Evolutionary conservation across 2,329 filamentous ascomycete genomes (phyloP).

Genomic region (Lecanicillium sp.): DNA sequence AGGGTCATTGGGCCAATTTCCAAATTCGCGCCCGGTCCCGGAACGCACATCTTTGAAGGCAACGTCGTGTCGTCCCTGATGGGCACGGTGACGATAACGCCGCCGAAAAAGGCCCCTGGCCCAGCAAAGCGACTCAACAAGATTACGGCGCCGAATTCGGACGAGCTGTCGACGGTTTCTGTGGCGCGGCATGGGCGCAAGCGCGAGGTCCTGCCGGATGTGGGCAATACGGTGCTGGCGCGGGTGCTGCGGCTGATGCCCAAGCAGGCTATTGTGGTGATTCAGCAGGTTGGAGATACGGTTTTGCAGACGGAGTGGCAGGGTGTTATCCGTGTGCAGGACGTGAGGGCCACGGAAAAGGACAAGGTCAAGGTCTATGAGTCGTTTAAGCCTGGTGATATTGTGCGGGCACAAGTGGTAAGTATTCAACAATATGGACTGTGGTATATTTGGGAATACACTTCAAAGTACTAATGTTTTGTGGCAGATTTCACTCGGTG

Average conservation of each 20-base stretch:
- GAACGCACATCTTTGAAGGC: conserved; percentile 72
- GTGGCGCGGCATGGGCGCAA: conserved; percentile 42
- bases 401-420: conserved; percentile 78
- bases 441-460: too few relatives aligned
- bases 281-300: conserved; percentile 69
- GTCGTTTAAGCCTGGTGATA: conserved; percentile 85
- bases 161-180: conserved; percentile 44
- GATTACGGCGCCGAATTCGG: conserved; percentile 37
- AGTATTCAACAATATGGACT: too few relatives aligned
- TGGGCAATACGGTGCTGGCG: conserved; percentile 73
- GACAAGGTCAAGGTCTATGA: conserved; percentile 88
- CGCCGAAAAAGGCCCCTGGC: conserved; percentile 36
- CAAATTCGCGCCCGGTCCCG: conserved; percentile 65
- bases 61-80: conserved; percentile 76
- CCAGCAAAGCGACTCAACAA: conserved; percentile 52
- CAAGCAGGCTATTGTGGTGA: conserved; percentile 76
- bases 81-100: conserved; percentile 55
- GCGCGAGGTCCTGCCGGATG: conserved; percentile 71
- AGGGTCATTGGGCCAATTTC: conserved; percentile 63
- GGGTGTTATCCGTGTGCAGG: conserved; percentile 77
- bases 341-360: conserved; percentile 91
- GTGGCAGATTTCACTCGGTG: conserved; percentile 71
- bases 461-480: not conserved
- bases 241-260: conserved; percentile 79
- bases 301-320: conserved; percentile 75